phyloP scores from a whole-genome alignment of 441 rosid genomes.

The Populus hybrid region DNA sequence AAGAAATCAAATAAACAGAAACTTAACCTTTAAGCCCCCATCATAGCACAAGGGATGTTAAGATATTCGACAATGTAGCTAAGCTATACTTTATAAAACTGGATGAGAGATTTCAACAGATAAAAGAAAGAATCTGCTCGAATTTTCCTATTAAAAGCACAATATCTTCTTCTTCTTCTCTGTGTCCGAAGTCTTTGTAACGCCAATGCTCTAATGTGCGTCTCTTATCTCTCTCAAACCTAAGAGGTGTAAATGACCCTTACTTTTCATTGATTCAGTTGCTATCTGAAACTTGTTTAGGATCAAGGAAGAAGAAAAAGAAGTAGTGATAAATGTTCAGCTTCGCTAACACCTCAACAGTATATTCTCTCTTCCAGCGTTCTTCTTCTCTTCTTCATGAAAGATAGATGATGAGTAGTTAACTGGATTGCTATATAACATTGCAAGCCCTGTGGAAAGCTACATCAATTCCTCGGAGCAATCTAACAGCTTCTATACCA shows the following conservation, averaged over 20 bases:
- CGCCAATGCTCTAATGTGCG: background rate
- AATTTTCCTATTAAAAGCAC: background rate
- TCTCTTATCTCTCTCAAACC: slow-evolving; percentile 1
- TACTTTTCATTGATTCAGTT: background rate
- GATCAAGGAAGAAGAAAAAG: background rate
- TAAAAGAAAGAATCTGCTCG: background rate
- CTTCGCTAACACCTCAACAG: background rate
- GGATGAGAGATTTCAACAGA: background rate
- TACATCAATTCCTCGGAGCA: background rate
- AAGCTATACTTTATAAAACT: background rate
- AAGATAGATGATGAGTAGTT: background rate
- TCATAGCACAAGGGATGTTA: background rate
- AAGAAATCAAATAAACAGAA: background rate
- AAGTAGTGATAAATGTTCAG: background rate
- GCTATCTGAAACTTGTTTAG: background rate
- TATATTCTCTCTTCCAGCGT: background rate
- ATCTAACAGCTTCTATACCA: background rate
- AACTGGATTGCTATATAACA: background rate
- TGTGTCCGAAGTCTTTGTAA: background rate
- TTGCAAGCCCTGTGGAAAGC: background rate
- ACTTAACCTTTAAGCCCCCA: background rate
- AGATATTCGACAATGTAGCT: background rate
- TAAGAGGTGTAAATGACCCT: background rate
- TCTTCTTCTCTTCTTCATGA: background rate
- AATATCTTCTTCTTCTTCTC: background rate